Evolutionary conservation across 768 basidiomycete species (phyloP).

Genomic region (Rhodotorula diobovata): DNA sequence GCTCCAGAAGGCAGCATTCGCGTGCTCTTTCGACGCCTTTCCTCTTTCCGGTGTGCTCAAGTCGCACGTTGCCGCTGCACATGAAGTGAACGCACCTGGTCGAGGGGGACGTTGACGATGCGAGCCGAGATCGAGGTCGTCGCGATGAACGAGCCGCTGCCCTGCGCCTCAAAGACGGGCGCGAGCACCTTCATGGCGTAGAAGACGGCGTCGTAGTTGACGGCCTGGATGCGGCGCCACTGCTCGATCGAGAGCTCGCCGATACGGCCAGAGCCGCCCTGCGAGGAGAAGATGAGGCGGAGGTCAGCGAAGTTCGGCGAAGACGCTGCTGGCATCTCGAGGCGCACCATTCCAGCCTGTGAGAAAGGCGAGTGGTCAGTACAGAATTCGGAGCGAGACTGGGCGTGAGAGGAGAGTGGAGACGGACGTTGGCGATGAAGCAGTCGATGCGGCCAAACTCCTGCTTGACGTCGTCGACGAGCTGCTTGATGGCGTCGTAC

Average conservation of each 20-base stretch:
- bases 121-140: conserved; percentile 39
- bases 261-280: conserved; percentile 26
- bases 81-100: background rate
- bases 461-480: conserved; percentile 41
- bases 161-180: conserved; percentile 41
- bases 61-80: no score
- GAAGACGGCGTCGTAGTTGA: conserved; percentile 23
- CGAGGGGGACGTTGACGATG: conserved; percentile 30
- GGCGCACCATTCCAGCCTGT: conserved; percentile 27
- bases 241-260: conserved; percentile 24
- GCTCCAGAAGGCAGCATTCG: no score
- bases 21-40: no score
- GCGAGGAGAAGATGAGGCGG: background rate
- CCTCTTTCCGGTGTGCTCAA: no score
- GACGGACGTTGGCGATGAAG: conserved; percentile 46
- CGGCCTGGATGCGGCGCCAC: conserved; percentile 14
- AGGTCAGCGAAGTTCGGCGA: no score
- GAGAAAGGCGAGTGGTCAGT: background rate
- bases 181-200: conserved; percentile 34
- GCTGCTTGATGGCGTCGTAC: conserved; percentile 38
- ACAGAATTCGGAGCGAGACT: background rate
- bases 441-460: conserved; percentile 46
- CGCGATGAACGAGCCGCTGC: conserved; percentile 39
- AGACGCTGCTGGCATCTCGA: no score
- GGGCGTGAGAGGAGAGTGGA: background rate